phyloP scores from a whole-genome alignment of 2,329 filamentous ascomycete species.

The Stachybotrys elegans region DNA sequence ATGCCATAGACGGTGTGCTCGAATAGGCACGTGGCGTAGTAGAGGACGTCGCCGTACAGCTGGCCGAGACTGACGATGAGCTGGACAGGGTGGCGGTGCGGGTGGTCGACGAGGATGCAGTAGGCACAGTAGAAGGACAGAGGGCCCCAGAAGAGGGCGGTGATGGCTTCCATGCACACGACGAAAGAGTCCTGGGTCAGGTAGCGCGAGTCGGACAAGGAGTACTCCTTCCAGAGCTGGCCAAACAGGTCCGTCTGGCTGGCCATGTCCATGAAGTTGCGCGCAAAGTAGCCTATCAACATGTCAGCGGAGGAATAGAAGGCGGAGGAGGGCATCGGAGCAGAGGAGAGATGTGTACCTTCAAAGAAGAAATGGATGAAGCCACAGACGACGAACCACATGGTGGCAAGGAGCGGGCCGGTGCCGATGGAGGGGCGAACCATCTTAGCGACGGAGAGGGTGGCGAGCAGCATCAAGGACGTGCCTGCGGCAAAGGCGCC shows the following conservation, averaged over 20 bases:
- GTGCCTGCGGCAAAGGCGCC: slow-evolving; percentile 53
- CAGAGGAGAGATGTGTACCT: slow-evolving; percentile 16
- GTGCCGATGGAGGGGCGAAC: slow-evolving; percentile 46
- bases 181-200: slow-evolving; percentile 47
- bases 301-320: not conserved
- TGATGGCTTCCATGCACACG: slow-evolving; percentile 52
- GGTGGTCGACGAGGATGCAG: slow-evolving; percentile 36
- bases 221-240: slow-evolving; percentile 55
- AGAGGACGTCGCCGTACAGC: slow-evolving; percentile 48
- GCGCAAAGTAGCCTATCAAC: slow-evolving; percentile 45
- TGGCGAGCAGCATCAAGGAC: slow-evolving; percentile 50
- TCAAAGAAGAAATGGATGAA: slow-evolving; percentile 41
- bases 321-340: not conserved
- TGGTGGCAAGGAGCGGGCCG: slow-evolving; percentile 52
- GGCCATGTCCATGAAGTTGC: slow-evolving; percentile 36
- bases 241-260: slow-evolving; percentile 38
- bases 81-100: slow-evolving; percentile 44
- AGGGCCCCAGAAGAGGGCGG: slow-evolving; percentile 48
- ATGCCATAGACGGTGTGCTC: slow-evolving; percentile 32
- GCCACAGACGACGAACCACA: slow-evolving; percentile 74
- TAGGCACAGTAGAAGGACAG: slow-evolving; percentile 43
- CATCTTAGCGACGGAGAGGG: slow-evolving; percentile 47
- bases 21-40: slow-evolving; percentile 43
- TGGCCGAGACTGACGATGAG: slow-evolving; percentile 40
- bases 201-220: slow-evolving; percentile 52